Evolutionary conservation across 1,139 yeast species (phyloP), one percentile per base, ranked within the genome.

Genomic region (Pneumocystis sp.): DNA sequence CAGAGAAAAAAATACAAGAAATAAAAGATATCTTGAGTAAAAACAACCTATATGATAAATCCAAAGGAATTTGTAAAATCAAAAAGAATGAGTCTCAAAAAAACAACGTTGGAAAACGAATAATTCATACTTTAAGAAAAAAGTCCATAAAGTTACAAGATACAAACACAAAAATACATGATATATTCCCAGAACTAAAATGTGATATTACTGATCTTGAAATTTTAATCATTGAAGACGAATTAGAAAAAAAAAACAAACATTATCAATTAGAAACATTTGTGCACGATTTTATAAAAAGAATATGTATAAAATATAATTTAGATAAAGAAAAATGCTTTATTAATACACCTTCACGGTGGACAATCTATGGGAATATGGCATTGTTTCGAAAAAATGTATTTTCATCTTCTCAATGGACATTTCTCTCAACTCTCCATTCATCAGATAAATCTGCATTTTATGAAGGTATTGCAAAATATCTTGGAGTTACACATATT

Each of bases 401-500:
- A 17, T 63, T 63, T 61, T 39, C 59, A 31, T 59, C 65, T 29
- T 44, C 59, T 21, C 61, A 57, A 62, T 63, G 65, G 65, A 15
- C 40, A 19, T 21, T 29, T 7, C 40, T 59, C 29, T 35, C 61
- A 44, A 31, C 21, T 15, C 64, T 59, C 25, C 25, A 59, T 21
- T 8, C 19, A 42, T 39, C 17, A 10, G 61, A 59, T 29, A 39
- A 25, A 39, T 10, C 15, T 1, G n/a, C 15, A 7, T 59, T 59
- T 59, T 59, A 39, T 4, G 29, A 59, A 15, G 61, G 45, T 6
- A 42, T 59, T 42, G 19, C 61, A 59, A 29, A 42, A 10, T 10
- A 12, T 31, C 7, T 39, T 29, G 40, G 40, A 1, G 69, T 76
- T 63, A 83, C 91, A 0, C 95, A 87, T 72, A 73, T 87, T 6